Evolutionary conservation across 148 eudicot species (phyloP).

Genomic region (Linanthus parryae): DNA sequence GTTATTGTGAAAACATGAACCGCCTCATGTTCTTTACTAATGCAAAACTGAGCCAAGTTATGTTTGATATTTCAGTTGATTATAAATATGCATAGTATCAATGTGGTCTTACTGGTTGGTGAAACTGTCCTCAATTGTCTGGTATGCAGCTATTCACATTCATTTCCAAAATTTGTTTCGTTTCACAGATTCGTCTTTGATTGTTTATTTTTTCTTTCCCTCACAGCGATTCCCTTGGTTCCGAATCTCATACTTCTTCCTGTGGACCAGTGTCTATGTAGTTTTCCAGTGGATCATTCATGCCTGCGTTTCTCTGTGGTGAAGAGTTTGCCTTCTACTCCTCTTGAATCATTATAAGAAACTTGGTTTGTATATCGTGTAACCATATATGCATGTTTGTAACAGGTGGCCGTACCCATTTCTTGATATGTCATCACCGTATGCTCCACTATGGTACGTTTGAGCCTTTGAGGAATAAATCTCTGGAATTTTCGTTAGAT

Average conservation of each 20-base stretch:
- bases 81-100: conserved; percentile 74
- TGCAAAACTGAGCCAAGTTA: neutral
- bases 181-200: conserved; percentile 1
- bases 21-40: neutral
- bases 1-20: no score
- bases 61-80: conserved; percentile 45
- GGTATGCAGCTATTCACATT: conserved; percentile 33
- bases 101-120: conserved; percentile 69
- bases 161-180: neutral
- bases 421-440: conserved; percentile 40
- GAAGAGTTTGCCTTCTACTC: neutral
- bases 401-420: conserved; percentile 74
- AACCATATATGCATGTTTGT: conserved; percentile 1
- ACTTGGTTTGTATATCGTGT: neutral
- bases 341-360: neutral
- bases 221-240: conserved; percentile 51
- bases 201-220: conserved; percentile 5
- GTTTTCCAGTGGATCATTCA: conserved; percentile 49
- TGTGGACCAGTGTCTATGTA: conserved; percentile 45
- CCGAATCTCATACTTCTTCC: conserved; percentile 41
- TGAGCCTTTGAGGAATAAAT: neutral
- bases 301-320: conserved; percentile 38
- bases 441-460: conserved; percentile 50
- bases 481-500: neutral
- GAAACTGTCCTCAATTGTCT: conserved; percentile 69